Percentiles rank a stretch among this genome's conserved stretches.
Conservation (phyloP, 306 rosid genomes). For the Castanea mollissima region DNA sequence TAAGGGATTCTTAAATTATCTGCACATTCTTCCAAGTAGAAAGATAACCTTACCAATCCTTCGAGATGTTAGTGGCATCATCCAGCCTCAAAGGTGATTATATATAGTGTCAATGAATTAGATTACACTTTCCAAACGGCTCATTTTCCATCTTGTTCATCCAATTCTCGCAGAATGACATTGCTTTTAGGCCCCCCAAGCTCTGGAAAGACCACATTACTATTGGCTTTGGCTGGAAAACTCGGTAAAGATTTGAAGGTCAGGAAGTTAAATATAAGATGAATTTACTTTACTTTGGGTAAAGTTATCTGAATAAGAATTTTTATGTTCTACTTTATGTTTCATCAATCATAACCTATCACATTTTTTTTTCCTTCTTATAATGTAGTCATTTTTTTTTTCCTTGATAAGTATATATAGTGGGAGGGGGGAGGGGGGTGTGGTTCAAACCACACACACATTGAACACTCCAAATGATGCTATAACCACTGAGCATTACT, state of each 20-base stretch:
- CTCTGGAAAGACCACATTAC: conserved; percentile 78
- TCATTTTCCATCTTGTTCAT: not conserved
- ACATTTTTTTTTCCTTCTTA: too few relatives aligned
- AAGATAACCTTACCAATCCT: conserved; percentile 49
- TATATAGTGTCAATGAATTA: too few relatives aligned
- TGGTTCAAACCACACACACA: too few relatives aligned
- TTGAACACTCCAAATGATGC: too few relatives aligned
- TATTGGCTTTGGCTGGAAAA: conserved; percentile 74
- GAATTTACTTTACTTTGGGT: not conserved
- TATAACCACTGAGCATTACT: too few relatives aligned
- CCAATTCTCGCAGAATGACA: conserved; percentile 44
- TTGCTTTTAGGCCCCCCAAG: conserved; percentile 85
- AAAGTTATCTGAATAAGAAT: too few relatives aligned
- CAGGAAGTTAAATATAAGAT: not conserved
- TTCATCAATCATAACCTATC: too few relatives aligned
- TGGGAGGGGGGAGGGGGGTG: too few relatives aligned
- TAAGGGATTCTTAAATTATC: conserved; percentile 31
- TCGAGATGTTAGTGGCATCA: conserved; percentile 61
- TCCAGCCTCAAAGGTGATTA: conserved; percentile 60
- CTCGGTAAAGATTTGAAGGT: conserved; percentile 60
- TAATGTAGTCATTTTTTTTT: too few relatives aligned
- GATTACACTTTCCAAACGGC: not conserved
- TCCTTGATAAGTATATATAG: too few relatives aligned
- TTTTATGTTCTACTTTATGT: too few relatives aligned
- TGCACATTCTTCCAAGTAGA: conserved; percentile 33